Evolutionary conservation across 345 rosid species (phyloP), one percentile per base, ranked within the genome.

Genomic region (Sonneratia caseolaris): DNA sequence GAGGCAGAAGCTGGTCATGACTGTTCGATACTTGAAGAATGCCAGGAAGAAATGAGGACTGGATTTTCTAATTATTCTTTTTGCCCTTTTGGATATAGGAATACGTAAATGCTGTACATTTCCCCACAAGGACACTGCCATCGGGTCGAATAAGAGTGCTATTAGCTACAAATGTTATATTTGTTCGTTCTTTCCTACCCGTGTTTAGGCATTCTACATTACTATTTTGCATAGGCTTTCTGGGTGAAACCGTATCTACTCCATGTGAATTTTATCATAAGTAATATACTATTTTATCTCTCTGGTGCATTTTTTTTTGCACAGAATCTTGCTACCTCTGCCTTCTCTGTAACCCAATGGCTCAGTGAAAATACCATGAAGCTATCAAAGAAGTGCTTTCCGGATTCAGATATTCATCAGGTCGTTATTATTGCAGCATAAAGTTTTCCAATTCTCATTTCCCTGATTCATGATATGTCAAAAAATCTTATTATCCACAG

Each of bases 1-100:
- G 82, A 87, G 99, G 78, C 99, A 95, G 74, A 81, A 87, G 80
- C 97, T 95, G 68, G 92, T 89, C 57, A 95, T 95, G 99, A 85
- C 92, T 0, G 75, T 90, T 27, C 86, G 98, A 65, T 86, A 86
- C 80, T 82, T 88, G 49, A 88, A 86, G 84, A 95, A 92, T 68
- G 69, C 84, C 40, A 87, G 70, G 85, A 84, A 81, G 79, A 80
- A 79, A 72, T 86, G 72, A 77, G 76, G 27, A 36, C 24, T 64
- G 32, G 32, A 3, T 8, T 49, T 11, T 43, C 66, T 66, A 61
- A 38, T 70, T 53, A 27, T 8, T 74, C 59, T 70, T 64, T 70
- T 64, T 22, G 75, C 49, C 51, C 75, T 79, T 76, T 71, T 83
- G 56, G 56, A 48, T 53, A 37, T 69, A 51, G 75, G 75, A 74